A percentile compares a stretch with the other conserved stretches of the same genome.
These are phyloP conservation scores for Nidularia pulvinata DNA, from an alignment of 768 basidiomycete genomes.

Conservation along the genomic window DNA sequence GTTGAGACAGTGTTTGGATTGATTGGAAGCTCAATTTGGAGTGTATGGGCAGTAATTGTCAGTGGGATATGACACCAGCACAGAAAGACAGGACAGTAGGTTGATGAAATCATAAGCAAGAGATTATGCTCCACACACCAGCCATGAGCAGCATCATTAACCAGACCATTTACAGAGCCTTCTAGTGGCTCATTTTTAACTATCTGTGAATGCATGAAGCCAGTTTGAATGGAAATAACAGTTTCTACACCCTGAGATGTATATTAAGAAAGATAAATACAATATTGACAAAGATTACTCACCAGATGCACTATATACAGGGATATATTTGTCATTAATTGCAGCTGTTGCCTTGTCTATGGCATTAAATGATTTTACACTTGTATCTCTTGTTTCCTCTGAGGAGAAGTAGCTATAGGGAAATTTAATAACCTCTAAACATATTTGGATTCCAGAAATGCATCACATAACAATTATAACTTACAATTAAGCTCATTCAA, in stretches of 20 bases:
- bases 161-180: conserved; percentile 1
- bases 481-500: not conserved
- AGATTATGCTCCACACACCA: not conserved
- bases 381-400: not conserved
- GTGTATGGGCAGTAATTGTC: no score
- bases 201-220: conserved; percentile 2
- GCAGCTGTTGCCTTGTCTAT: not conserved
- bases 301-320: not conserved
- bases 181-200: conserved; percentile 1
- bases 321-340: not conserved
- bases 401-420: not conserved
- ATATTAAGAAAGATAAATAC: not conserved
- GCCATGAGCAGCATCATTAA: conserved; percentile 4
- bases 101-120: not conserved
- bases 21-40: no score
- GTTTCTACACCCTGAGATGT: not conserved
- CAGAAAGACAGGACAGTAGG: not conserved
- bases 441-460: not conserved
- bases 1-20: no score
- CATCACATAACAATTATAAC: not conserved
- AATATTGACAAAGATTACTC: not conserved
- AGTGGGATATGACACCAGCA: not conserved
- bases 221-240: conserved; percentile 3
- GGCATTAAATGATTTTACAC: not conserved
- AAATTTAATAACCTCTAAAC: not conserved